Base-by-base conservation (phyloP, 441 rosid genomes). In the Codiaeum variegatum region DNA sequence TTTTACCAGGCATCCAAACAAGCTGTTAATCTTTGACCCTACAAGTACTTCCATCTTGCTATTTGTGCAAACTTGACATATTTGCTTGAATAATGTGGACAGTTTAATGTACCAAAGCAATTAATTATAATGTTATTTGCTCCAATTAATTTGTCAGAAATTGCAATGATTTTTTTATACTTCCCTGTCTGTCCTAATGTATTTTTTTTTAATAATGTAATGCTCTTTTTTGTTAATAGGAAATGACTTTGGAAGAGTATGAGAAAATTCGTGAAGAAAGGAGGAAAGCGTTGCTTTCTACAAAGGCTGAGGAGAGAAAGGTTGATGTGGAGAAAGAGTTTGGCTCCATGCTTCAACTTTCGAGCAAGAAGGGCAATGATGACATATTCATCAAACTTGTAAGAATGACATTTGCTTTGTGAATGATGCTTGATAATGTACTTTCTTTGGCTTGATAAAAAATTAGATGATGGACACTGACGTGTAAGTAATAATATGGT, bases 321-420 rank as follows among this genome's bases (percentile, higher is more conserved):
- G 98, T 94, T 62, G 92, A 83, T 66, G 66, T 73, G 9, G 83
- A 82, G 69, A 88, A 88, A 79, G 97, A 80, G 0, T 86, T 94
- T 29, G 80, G 81, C 76, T 70, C 91, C 73, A 92, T 94, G 97
- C 92, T 85, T 70, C 94, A 80, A 62, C 90, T 94, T 71, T 88
- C 96, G n/a, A 87, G 56, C 81, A 94, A 94, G 90, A 94, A 92
- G 89, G 84, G 76, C 54, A 86, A 76, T 36, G 83, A 85, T 79
- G 98, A 89, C 1, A 63, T 94, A 64, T 94, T 92, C 76, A 85
- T 88, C 83, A 94, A 94, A 83, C 80, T 94, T 90, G 98, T 91
- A 76, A 75, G 73, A 75, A 82, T 36, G 7, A 24, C 62, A 23
- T 26, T 62, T 16, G 38, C 16, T 51, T 15, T 23, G 44, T 44